Evolutionary conservation across 2,329 filamentous ascomycete genomes (phyloP).

Genomic region (Xylariaceae sp.): DNA sequence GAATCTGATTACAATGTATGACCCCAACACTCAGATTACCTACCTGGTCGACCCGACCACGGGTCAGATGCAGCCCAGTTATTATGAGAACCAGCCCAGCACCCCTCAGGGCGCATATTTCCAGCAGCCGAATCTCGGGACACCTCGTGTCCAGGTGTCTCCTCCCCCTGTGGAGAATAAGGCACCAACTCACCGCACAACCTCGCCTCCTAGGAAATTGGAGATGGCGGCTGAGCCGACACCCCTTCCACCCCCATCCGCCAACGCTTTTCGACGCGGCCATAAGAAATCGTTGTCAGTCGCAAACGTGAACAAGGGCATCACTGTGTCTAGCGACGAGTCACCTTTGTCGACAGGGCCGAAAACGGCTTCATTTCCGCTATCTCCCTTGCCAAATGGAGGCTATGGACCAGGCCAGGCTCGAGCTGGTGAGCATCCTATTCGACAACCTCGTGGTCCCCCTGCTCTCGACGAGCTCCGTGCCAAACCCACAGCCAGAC

Average conservation of each 20-base stretch:
- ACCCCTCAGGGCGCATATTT: conserved; percentile 44
- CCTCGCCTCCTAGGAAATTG: conserved; percentile 69
- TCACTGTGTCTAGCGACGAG: conserved; percentile 53
- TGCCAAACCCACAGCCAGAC: conserved; percentile 86
- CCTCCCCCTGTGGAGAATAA: conserved; percentile 72
- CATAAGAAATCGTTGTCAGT: conserved; percentile 91
- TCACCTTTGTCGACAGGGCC: conserved; percentile 69
- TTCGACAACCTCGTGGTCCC: conserved; percentile 91
- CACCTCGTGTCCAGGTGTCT: conserved; percentile 81
- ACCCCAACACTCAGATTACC: conserved; percentile 82
- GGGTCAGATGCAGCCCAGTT: conserved; percentile 47
- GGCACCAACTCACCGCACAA: conserved; percentile 63
- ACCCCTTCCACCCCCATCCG: conserved; percentile 85
- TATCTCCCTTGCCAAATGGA: conserved; percentile 76
- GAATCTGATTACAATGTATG: conserved; percentile 82
- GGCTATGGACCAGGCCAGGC: conserved; percentile 92
- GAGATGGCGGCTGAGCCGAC: conserved; percentile 71
- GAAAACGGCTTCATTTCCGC: conserved; percentile 80
- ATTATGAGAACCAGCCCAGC: conserved; percentile 54
- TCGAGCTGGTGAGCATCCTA: conserved; percentile 91
- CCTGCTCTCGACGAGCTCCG: conserved; percentile 90
- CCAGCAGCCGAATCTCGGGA: conserved; percentile 54
- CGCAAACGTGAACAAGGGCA: conserved; percentile 60
- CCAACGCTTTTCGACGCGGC: conserved; percentile 89
- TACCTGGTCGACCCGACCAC: conserved; percentile 77